Conservation (phyloP, 1,284 basidiomycete species). For the Xerocomus amazonicus region DNA sequence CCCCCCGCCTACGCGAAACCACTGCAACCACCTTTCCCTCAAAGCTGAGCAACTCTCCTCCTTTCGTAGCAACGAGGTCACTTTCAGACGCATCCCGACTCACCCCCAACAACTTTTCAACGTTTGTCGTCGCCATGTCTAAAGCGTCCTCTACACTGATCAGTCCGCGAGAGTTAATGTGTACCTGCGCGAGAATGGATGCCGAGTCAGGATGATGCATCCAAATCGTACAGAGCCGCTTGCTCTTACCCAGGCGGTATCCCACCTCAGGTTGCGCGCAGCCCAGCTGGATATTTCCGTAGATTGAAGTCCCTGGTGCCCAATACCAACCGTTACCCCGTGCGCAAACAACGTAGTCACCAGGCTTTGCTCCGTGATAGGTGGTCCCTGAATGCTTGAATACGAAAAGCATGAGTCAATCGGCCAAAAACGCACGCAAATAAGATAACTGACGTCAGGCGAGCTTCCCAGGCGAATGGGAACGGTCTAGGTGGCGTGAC, state of each 20-base stretch:
- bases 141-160: conserved; percentile 26
- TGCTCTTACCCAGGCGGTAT: conserved; percentile 32
- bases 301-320: conserved; percentile 37
- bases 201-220: background rate
- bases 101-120: conserved; percentile 55
- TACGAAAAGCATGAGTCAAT: conserved; percentile 12
- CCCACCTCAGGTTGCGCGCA: conserved; percentile 60
- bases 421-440: background rate
- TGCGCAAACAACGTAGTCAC: conserved; percentile 59
- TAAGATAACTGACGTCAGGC: conserved; percentile 40
- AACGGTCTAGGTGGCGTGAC: conserved; percentile 58
- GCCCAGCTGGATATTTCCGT: conserved; percentile 41
- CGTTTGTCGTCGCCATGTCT: conserved; percentile 27
- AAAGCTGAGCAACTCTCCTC: conserved; percentile 39
- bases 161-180: conserved; percentile 18
- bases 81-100: conserved; percentile 22
- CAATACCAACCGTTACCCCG: conserved; percentile 75
- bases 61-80: conserved; percentile 54
- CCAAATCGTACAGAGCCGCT: background rate
- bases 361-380: conserved; percentile 63
- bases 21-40: conserved; percentile 49
- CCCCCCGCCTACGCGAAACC: conserved; percentile 33
- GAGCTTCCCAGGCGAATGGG: conserved; percentile 55
- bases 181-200: conserved; percentile 14
- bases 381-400: conserved; percentile 62